These are phyloP conservation scores for Talaromyces borbonicus DNA, from an alignment of 495 filamentous ascomycete species.

Conservation along the genomic window DNA sequence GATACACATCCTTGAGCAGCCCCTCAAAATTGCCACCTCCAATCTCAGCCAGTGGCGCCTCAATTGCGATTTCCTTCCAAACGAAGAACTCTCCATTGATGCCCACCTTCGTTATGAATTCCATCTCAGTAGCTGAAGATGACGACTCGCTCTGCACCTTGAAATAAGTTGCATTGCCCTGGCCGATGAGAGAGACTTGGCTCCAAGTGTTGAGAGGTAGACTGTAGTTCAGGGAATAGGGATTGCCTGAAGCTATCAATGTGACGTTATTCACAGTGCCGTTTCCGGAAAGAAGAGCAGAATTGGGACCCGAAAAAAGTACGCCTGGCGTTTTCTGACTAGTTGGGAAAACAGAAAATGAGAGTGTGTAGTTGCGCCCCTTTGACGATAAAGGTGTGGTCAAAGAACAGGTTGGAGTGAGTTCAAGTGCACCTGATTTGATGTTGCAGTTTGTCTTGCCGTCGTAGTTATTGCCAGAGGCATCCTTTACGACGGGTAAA, in stretches of 20 bases:
- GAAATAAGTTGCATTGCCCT: slow-evolving; percentile 31
- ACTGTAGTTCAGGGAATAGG: slow-evolving; percentile 36
- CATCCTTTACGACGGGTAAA: too few relatives aligned
- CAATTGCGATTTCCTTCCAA: slow-evolving; percentile 37
- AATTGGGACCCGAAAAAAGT: slow-evolving; percentile 32
- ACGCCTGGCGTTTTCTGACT: slow-evolving; percentile 15
- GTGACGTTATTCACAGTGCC: slow-evolving; percentile 30
- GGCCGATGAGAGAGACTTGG: slow-evolving; percentile 28
- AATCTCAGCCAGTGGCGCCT: slow-evolving; percentile 35
- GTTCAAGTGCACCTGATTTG: too few relatives aligned
- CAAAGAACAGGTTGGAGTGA: slow-evolving; percentile 25
- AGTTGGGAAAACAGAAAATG: slow-evolving; percentile 27
- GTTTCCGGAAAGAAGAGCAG: slow-evolving; percentile 30
- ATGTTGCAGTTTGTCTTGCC: too few relatives aligned
- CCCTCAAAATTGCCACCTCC: slow-evolving; percentile 23
- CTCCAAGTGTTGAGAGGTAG: slow-evolving; percentile 30
- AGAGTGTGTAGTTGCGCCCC: slow-evolving; percentile 40
- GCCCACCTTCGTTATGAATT: slow-evolving; percentile 33
- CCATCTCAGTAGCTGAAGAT: slow-evolving; percentile 18
- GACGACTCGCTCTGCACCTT: slow-evolving; percentile 10
- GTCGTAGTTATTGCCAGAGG: too few relatives aligned
- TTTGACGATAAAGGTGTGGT: slow-evolving; percentile 35
- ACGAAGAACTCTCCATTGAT: slow-evolving; percentile 31
- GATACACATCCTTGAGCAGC: slow-evolving; percentile 18
- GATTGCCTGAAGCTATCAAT: slow-evolving; percentile 34